phyloP scores from a whole-genome alignment of 768 basidiomycete genomes.

The Cyclocybe aegerita region DNA sequence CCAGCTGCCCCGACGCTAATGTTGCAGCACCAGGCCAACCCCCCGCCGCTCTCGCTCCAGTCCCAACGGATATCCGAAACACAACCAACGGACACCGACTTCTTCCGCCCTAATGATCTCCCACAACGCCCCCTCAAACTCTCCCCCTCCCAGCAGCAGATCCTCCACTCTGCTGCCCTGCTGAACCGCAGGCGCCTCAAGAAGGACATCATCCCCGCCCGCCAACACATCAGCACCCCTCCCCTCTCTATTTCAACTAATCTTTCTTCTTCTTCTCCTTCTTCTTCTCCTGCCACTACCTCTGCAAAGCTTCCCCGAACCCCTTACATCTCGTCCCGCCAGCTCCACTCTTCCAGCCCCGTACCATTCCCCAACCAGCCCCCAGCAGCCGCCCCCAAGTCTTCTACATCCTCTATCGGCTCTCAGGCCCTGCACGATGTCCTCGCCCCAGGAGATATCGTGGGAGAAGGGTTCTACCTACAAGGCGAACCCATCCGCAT shows the following conservation, averaged over 20 bases:
- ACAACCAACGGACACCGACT: conserved; percentile 35
- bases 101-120: conserved; percentile 43
- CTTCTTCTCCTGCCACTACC: conserved; percentile 34
- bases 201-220: conserved; percentile 30
- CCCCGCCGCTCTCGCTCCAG: conserved; percentile 39
- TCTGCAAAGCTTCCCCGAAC: conserved; percentile 35
- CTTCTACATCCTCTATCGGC: conserved; percentile 30
- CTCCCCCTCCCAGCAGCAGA: no score
- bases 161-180: conserved; percentile 3
- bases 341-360: conserved; percentile 27
- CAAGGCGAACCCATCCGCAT: conserved; percentile 67
- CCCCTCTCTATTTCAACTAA: conserved; percentile 29
- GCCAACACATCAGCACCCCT: conserved; percentile 20
- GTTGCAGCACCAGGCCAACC: conserved; percentile 58
- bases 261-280: conserved; percentile 34
- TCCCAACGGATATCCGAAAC: conserved; percentile 31
- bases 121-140: conserved; percentile 1
- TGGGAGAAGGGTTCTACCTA: conserved; percentile 65
- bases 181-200: conserved; percentile 37
- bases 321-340: conserved; percentile 38
- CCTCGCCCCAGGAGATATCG: conserved; percentile 68
- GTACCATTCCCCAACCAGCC: conserved; percentile 21
- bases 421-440: conserved; percentile 58
- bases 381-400: conserved; percentile 13
- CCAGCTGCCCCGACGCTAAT: conserved; percentile 37